Evolutionary conservation across 2,329 filamentous ascomycete species (phyloP), one percentile per base, ranked within the genome.

Genomic region (Aspergillus carbonarius): DNA sequence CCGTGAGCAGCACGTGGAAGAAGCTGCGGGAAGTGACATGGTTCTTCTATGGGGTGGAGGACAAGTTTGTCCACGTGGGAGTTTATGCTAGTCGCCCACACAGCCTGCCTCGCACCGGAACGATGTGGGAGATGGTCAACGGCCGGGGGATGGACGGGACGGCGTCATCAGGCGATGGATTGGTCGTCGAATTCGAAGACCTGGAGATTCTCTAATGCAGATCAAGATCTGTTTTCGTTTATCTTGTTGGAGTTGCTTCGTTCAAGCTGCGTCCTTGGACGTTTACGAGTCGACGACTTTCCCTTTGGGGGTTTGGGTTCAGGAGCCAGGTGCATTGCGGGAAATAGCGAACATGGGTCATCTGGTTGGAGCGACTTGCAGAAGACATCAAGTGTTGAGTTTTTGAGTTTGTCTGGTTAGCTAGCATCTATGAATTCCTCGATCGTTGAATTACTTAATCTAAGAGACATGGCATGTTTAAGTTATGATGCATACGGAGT

Each of bases 11-110:
- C 54, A 73, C 75, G 18, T 86, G 83, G 83, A 83, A 81, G 72
- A 85, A 85, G 69, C 69, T 85, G 64, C 70, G 83, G 5, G 83
- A 86, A 70, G 81, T 86, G 27, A 84, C 82, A n/a, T 85, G 82
- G 78, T 86, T 86, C 70, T 86, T 86, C 67, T 84, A 81, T 71
- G 82, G 82, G 7, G 80, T 84, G 12, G 83, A 85, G 62, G 82
- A 84, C 62, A 86, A 86, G 67, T 81, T 77, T 25, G 77, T 85
- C 20, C 77, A 83, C 63, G 82, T 86, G 23, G 83, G 83, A 2
- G 83, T 84, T 39, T 86, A 86, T 74, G 83, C 83, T 25, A 82
- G 79, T 66, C 76, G 83, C 27, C 83, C 83, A 54, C 80, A 81
- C 46, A 82, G 79, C 65, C 73, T 83, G 60, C 67, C 69, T 42